Base-by-base conservation (phyloP, 2,329 filamentous ascomycete species). In the Verticillium nubilum region DNA sequence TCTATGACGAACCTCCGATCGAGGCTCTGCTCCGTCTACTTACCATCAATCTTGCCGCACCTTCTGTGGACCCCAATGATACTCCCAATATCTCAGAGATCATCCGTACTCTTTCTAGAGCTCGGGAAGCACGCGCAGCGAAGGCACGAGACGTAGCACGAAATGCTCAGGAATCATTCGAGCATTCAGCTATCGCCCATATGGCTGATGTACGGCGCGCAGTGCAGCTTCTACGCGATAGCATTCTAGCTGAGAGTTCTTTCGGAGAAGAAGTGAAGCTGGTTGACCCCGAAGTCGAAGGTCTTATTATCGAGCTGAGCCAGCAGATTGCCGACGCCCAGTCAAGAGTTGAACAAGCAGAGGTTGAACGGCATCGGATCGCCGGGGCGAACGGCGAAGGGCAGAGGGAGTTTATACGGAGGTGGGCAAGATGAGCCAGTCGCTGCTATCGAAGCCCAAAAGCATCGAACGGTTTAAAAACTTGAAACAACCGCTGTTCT, bases 281-380 rank as follows among this genome's bases (percentile, higher is more conserved):
- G 5, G 70, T 78, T 5, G 84, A 86, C 63, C 75, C 79, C 0
- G 81, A 83, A 28, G 78, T 84, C 37, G 79, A 83, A 59, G 73
- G 69, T 2, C 80, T 78, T 1, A 78, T 86, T n/a, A 67, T 69
- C 0, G 73, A 82, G 12, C 64, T 84, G 58, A 68, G 68, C 1
- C 73, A 77, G 56, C 81, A 83, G 68, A 72, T 81, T 53, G 72
- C 72, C 2, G 74, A 74, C 59, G 69, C 78, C 0, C 70, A 68
- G 53, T 70, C 70, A 28, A 74, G 73, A 56, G 63, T 84, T 26
- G 70, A 70, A 4, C 67, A 64, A 13, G 68, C 78, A 0, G 73
- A 80, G 5, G 65, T 69, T 27, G 72, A 66, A 1, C 76, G 69
- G 63, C 6, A 15, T 27, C 29, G 23, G 42, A 52, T 52, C 35